Percentiles rank a stretch among this genome's conserved stretches.
Conservation (phyloP, 2,329 filamentous ascomycete genomes). For the Lizonia empirigonia region DNA sequence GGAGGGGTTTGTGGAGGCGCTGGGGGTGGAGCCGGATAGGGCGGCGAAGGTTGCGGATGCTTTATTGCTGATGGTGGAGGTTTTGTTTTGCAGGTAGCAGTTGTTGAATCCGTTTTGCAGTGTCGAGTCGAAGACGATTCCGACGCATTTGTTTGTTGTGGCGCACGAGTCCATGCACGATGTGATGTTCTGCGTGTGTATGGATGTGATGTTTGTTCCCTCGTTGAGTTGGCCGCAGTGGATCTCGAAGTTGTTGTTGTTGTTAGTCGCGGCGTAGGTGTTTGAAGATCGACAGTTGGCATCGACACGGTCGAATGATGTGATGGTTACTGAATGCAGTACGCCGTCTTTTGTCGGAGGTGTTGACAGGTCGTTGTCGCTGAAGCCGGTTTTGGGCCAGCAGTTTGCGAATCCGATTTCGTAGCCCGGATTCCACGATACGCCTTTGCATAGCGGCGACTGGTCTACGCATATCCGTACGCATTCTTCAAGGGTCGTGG, state of each 20-base stretch:
- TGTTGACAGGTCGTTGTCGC: constrained; percentile 10
- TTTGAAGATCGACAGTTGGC: constrained; percentile 24
- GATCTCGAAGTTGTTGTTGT: constrained; percentile 34
- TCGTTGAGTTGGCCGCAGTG: constrained; percentile 38
- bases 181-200: constrained; percentile 38
- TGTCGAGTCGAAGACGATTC: constrained; percentile 34
- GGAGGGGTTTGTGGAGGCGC: no score
- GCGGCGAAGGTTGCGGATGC: constrained; percentile 30
- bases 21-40: constrained; percentile 18
- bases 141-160: constrained; percentile 29
- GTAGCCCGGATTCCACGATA: constrained; percentile 36
- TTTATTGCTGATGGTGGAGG: constrained; percentile 25
- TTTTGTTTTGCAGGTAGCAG: constrained; percentile 44
- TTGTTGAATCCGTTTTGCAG: constrained; percentile 37
- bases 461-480: constrained; percentile 34
- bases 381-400: constrained; percentile 34
- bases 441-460: constrained; percentile 38
- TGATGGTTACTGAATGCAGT: constrained; percentile 36
- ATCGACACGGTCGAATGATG: constrained; percentile 29
- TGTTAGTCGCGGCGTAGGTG: constrained; percentile 21
- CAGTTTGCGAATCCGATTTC: constrained; percentile 44
- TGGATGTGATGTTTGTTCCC: constrained; percentile 37
- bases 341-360: constrained; percentile 19
- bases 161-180: constrained; percentile 41
- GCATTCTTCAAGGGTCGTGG: constrained; percentile 35